These are phyloP conservation scores for Calcarisporium arbuscula DNA, from an alignment of 2,329 filamentous ascomycete genomes.

Conservation along the genomic window DNA sequence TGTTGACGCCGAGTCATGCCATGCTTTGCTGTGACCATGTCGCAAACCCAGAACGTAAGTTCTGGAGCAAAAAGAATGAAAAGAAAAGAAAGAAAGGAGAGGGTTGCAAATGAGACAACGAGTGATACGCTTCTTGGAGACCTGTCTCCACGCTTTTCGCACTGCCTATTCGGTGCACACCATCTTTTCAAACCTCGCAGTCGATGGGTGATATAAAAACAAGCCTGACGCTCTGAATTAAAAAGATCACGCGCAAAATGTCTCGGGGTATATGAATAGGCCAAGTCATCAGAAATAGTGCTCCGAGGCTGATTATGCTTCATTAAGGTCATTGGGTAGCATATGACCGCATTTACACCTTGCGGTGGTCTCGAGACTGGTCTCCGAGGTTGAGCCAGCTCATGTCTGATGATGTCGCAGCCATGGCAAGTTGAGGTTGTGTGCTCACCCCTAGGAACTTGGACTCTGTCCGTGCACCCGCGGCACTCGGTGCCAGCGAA, in stretches of 20 bases:
- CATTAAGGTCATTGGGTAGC: slow-evolving; percentile 7
- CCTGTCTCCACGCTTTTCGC: too few relatives aligned
- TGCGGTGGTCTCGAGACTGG: slow-evolving; percentile 29
- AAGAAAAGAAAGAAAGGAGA: too few relatives aligned
- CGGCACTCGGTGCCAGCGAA: slow-evolving; percentile 30
- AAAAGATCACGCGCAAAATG: slow-evolving; percentile 8
- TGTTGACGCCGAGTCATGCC: slow-evolving; percentile 22
- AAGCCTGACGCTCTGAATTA: slow-evolving; percentile 6
- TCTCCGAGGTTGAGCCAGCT: slow-evolving; percentile 72
- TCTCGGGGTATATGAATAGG: slow-evolving; percentile 11
- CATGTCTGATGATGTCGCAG: slow-evolving; percentile 58
- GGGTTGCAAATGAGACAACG: slow-evolving; percentile 9
- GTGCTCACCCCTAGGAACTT: slow-evolving; percentile 32
- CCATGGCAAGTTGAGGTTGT: slow-evolving; percentile 45
- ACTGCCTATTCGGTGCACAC: slow-evolving; percentile 4
- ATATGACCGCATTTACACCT: slow-evolving; percentile 12
- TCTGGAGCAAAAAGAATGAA: slow-evolving; percentile 1
- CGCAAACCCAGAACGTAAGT: background rate
- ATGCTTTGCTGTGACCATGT: slow-evolving; percentile 7
- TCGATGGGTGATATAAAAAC: slow-evolving; percentile 9
- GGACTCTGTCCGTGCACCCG: slow-evolving; percentile 22
- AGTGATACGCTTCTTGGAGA: slow-evolving; percentile 10
- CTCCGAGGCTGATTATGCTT: slow-evolving; percentile 9
- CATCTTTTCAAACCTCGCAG: too few relatives aligned
- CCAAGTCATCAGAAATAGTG: slow-evolving; percentile 11